phyloP scores from a whole-genome alignment of 106 monocot species.

The Acorus calamus region DNA sequence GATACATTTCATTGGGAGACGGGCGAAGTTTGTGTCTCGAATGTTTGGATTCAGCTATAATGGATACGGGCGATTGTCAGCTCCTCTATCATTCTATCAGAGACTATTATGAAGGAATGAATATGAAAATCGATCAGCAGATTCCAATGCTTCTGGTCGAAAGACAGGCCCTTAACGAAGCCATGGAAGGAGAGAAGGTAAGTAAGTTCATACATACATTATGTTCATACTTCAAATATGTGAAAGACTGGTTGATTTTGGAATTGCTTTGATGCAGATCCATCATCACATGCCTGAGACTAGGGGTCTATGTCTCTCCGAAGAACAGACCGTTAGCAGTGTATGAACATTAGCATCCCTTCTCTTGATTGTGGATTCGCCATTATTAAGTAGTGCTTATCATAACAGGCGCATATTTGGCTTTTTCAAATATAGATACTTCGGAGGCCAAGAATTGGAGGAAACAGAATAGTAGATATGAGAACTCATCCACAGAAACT shows the following conservation, averaged over 20 bases:
- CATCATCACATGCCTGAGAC: constrained; percentile 92
- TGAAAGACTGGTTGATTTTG: too few relatives aligned
- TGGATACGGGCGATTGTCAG: constrained; percentile 97
- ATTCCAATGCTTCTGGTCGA: constrained; percentile 98
- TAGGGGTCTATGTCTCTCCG: constrained; percentile 85
- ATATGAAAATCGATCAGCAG: constrained; percentile 94
- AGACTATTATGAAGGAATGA: constrained; percentile 97
- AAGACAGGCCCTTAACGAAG: constrained; percentile 97
- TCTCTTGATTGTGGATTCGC: background rate
- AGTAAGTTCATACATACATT: constrained; percentile 24
- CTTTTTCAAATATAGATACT: constrained; percentile 43
- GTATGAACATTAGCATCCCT: constrained; percentile 24
- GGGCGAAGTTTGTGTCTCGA: constrained; percentile 84
- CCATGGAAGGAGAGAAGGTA: constrained; percentile 98
- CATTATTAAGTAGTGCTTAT: background rate
- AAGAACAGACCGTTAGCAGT: constrained; percentile 91
- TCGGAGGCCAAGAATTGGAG: constrained; percentile 71
- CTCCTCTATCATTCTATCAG: constrained; percentile 86
- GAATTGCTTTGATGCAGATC: constrained; percentile 27
- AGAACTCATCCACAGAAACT: constrained; percentile 77
- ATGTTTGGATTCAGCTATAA: constrained; percentile 82
- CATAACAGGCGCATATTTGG: background rate
- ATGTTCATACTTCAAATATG: too few relatives aligned
- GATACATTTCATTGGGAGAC: constrained; percentile 79
- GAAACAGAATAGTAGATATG: constrained; percentile 69